These are phyloP conservation scores for Sideroxylon spinosum DNA, from an alignment of 179 eudicot species.

Conservation along the genomic window DNA sequence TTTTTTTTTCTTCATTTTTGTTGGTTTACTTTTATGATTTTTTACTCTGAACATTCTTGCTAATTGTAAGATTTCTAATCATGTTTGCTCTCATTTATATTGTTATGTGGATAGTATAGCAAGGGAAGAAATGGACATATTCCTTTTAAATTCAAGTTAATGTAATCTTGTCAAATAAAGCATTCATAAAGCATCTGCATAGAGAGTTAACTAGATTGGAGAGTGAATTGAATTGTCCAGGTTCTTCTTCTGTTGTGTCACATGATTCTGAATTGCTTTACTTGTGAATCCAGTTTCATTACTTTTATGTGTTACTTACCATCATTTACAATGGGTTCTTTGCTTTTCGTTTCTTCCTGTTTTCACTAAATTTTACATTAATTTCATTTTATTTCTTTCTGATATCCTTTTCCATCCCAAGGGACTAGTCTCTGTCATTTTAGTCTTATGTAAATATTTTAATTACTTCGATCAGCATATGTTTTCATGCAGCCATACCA, in stretches of 20 bases:
- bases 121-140: slow-evolving; percentile 90
- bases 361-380: background rate
- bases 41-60: too few relatives aligned
- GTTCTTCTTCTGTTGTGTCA: slow-evolving; percentile 36
- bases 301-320: background rate
- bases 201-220: slow-evolving; percentile 89
- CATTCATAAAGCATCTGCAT: slow-evolving; percentile 89
- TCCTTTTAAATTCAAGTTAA: slow-evolving; percentile 85
- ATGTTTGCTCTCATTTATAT: background rate
- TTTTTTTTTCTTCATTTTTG: background rate
- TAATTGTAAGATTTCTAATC: background rate
- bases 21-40: too few relatives aligned
- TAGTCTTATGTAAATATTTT: background rate
- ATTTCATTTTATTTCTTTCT: background rate
- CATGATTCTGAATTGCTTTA: slow-evolving; percentile 38
- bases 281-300: background rate
- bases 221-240: slow-evolving; percentile 62
- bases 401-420: background rate
- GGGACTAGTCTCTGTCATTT: background rate
- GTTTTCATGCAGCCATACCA: background rate
- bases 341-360: background rate
- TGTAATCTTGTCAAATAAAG: slow-evolving; percentile 86
- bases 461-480: background rate
- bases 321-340: background rate
- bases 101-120: slow-evolving; percentile 44